Percentiles rank a stretch among this genome's conserved stretches.
Evolutionary conservation across 2,329 filamentous ascomycete genomes (phyloP).

Genomic region (Colletotrichum cereale): DNA sequence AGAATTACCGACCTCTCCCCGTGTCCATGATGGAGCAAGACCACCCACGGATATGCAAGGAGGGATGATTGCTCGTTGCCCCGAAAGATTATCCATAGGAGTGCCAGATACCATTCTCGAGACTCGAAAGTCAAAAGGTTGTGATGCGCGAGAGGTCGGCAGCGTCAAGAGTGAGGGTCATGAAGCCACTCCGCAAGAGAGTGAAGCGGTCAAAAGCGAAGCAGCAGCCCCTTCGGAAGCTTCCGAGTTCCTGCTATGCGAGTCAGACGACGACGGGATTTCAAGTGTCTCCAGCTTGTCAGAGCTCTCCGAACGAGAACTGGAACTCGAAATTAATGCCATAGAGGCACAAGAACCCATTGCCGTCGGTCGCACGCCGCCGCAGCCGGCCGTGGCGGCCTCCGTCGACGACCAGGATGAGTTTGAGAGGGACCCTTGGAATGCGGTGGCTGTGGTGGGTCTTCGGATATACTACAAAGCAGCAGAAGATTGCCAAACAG

Average conservation of each 20-base stretch:
- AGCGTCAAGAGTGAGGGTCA: constrained; percentile 41
- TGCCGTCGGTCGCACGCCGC: constrained; percentile 27
- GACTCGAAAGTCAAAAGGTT: not conserved
- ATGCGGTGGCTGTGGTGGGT: constrained; percentile 66
- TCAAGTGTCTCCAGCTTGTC: constrained; percentile 52
- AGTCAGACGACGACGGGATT: constrained; percentile 45
- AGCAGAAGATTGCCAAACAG: constrained; percentile 47
- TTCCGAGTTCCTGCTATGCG: constrained; percentile 40
- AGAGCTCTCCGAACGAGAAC: constrained; percentile 55
- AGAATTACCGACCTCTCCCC: not conserved
- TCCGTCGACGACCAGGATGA: constrained; percentile 63
- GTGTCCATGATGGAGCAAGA: not conserved
- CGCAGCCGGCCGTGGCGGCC: constrained; percentile 25
- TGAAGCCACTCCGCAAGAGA: constrained; percentile 40
- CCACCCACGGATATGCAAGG: not conserved
- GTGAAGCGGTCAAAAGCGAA: constrained; percentile 34
- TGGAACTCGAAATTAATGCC: constrained; percentile 46
- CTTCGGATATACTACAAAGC: constrained; percentile 67
- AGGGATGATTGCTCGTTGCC: not conserved
- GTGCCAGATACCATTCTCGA: not conserved
- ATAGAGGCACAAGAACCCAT: constrained; percentile 42
- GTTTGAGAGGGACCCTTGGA: constrained; percentile 66
- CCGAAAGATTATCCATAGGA: not conserved
- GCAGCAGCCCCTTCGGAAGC: constrained; percentile 5
- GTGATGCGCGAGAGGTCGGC: constrained; percentile 7